Base-by-base conservation (phyloP, 225 moss, liverwort and hornwort species). In the Sphagnum contortum region DNA sequence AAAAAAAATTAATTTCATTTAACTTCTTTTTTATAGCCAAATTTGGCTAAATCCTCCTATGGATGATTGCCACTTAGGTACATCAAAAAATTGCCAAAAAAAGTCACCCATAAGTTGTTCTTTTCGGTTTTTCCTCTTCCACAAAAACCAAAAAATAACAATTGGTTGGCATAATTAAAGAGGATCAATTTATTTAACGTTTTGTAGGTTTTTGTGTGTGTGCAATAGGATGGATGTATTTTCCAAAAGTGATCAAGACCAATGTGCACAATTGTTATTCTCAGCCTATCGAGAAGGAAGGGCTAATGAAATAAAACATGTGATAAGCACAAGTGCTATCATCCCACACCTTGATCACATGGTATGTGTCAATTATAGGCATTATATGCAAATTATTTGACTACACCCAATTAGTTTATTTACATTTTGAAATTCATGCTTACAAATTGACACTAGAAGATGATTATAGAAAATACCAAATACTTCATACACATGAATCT, bases 281-380 rank as follows among this genome's bases (percentile, higher is more conserved):
- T 82, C 77, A 70, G 92, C 85, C 72, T 92, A 89, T 69, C 69
- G 70, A 73, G 74, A 81, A 64, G 79, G 75, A 12, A 80, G 68
- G 55, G 77, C 77, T 52, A 85, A 89, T 45, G 92, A 92, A 73
- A 79, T 98, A 57, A 75, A 59, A 65, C 87, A 79, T 69, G 68
- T 87, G 58, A 73, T 90, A 5, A 79, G 70, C 59, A 79, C 83
- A 50, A 92, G 92, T 77, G 74, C 68, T 80, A 64, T 80, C 57
- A 70, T 98, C 79, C 88, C 88, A 48, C 90, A 98, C 70, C 75
- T 98, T 67, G 96, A 98, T 75, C 92, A 98, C 67, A 88, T 92
- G 90, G 94, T 94, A 59, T 72, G 65, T 56, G 49, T 5, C 61
- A 48, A 61, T 2, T 4, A 50, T 2, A 64, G 14, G 65, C 4